Percentiles rank a stretch among this genome's conserved stretches.
Evolutionary conservation across 306 rosid genomes (phyloP).

Genomic region (Malus asiatica): DNA sequence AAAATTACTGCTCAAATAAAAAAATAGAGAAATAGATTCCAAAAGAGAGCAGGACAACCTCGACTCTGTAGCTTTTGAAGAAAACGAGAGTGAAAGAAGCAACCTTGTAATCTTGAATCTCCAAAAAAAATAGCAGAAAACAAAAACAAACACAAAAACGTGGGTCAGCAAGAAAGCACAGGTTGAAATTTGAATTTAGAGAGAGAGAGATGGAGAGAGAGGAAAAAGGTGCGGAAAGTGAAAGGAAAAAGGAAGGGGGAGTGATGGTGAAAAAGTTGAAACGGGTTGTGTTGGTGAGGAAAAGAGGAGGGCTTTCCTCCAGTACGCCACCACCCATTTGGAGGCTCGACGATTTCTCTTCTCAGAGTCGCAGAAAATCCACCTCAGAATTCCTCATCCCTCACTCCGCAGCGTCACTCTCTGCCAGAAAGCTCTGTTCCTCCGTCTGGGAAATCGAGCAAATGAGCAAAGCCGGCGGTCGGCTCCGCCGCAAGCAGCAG

Average conservation of each 20-base stretch:
- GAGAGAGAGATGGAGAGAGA: constrained; percentile 5
- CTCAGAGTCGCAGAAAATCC: neutral
- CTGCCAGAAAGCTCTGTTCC: constrained; percentile 76
- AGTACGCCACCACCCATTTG: constrained; percentile 76
- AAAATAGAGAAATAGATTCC: neutral
- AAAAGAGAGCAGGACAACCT: constrained; percentile 2
- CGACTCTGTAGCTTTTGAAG: neutral
- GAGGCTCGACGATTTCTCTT: constrained; percentile 50
- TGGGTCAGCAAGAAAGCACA: neutral
- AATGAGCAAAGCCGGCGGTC: constrained; percentile 28
- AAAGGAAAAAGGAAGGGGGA: constrained; percentile 14
- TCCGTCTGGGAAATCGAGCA: constrained; percentile 54
- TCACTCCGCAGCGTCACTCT: constrained; percentile 27
- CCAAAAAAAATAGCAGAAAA: neutral
- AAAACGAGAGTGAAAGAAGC: neutral
- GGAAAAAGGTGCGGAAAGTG: constrained; percentile 32
- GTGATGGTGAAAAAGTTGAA: constrained; percentile 51
- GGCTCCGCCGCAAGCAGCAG: constrained; percentile 26
- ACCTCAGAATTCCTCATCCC: constrained; percentile 41
- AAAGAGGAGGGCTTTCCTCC: constrained; percentile 41
- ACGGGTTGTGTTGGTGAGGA: constrained; percentile 34
- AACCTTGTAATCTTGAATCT: neutral
- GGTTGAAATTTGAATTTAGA: constrained; percentile 18
- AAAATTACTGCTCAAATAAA: neutral
- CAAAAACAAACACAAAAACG: neutral